Base-by-base conservation (phyloP, 495 filamentous ascomycete genomes). In the Jackrogersella multiformis region DNA sequence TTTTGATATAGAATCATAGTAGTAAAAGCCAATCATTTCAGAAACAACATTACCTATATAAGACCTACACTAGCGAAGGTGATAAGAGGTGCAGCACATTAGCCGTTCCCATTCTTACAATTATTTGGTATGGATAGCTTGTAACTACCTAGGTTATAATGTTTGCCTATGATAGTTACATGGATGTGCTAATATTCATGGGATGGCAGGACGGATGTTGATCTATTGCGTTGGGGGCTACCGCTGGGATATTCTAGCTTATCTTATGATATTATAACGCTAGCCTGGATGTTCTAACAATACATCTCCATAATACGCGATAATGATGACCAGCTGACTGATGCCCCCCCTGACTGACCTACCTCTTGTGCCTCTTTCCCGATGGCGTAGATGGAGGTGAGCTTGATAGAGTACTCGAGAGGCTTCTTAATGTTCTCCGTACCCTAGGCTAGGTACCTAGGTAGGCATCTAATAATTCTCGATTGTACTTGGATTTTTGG, bases 281-380 rank as follows among this genome's bases (percentile, higher is more conserved):
- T 49, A 49, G 26, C 45, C 26, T n/a, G 26, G 24, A 32, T 49
- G 26, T 49, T 24, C 26, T 20, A 30, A n/a, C n/a, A 49, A 13
- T 49, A 13, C 45, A 49, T 49, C 26, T 49, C 45, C 45, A 49
- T 49, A 49, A 49, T 49, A 49, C 45, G 45, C 45, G 45, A 49
- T 49, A 49, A 16, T 49, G 45, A 18, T 49, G 45, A 30, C 24
- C 45, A 49, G 24, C 45, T 49, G 45, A 49, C 45, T 49, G 45
- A 12, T 46, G 12, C n/a, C 23, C 45, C 42, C 44, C 45, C 45
- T 49, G 45, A 15, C 26, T 9, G 24, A 8, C 5, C 18, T 32
- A 26, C 13, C 8, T 18, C n/a, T 49, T 49, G 24, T 15, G n/a
- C 15, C 26, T 32, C 18, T 24, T 20, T 32, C 45, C 15, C 12